Percentiles rank a stretch among this genome's conserved stretches.
Evolutionary conservation across 331 rosid genomes (phyloP).

Genomic region (Stylosanthes scabra): DNA sequence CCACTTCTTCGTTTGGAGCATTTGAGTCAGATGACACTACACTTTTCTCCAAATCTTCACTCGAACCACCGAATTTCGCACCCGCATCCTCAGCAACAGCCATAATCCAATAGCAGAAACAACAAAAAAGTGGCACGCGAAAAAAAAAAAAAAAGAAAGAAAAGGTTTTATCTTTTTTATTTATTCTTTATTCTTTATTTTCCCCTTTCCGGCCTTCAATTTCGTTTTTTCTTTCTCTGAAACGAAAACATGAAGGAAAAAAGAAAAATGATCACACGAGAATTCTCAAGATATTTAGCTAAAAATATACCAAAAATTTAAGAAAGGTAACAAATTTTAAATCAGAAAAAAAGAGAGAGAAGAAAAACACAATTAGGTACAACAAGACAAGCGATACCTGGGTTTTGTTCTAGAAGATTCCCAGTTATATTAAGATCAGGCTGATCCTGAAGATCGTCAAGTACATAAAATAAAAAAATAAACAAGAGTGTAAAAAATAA

Average conservation of each 20-base stretch:
- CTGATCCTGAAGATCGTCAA: constrained; percentile 63
- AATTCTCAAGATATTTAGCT: background rate
- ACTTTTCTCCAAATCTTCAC: constrained; percentile 66
- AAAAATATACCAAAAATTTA: background rate
- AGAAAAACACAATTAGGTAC: constrained; percentile 1
- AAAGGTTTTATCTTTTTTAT: background rate
- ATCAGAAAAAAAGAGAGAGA: background rate
- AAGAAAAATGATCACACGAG: background rate
- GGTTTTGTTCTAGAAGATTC: constrained; percentile 49
- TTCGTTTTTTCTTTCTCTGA: constrained; percentile 14
- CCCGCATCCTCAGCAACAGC: constrained; percentile 96
- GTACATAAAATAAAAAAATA: constrained; percentile 32
- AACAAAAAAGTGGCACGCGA: background rate
- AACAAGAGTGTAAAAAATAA: constrained; percentile 3
- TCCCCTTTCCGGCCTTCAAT: constrained; percentile 23
- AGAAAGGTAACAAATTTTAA: background rate
- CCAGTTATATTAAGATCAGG: constrained; percentile 51
- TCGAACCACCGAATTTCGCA: constrained; percentile 57
- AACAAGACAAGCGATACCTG: constrained; percentile 51
- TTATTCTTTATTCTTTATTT: background rate
- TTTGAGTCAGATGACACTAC: constrained; percentile 60
- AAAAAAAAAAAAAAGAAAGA: background rate
- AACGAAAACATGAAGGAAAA: background rate
- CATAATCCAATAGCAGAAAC: constrained; percentile 59
- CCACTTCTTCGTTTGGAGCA: constrained; percentile 56